Evolutionary conservation across 176 grass and related monocot species (phyloP), one percentile per base, ranked within the genome.

Genomic region (Hordeum marinum): DNA sequence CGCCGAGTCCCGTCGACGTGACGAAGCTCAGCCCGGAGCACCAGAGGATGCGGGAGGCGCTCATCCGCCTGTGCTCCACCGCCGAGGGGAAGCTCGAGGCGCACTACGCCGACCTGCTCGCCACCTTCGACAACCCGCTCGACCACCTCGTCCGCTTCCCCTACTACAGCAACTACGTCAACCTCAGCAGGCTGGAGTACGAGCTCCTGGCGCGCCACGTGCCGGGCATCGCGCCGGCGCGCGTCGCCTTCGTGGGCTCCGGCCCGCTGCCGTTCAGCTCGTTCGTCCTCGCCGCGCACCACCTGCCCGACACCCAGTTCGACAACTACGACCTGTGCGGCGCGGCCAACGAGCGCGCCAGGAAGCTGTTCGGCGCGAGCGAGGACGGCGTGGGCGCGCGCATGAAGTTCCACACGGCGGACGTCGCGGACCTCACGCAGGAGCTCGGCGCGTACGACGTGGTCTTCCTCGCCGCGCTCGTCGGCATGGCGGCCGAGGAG

Each of bases 151-250:
- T 4, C 29, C 83, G 87, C 48, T 98, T 98, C 63, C 95, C 95
- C 0, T 98, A 95, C 85, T 93, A 88, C 52, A 87, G 37, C 72
- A 98, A 98, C 82, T 98, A 98, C 72, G 36, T 98, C 68, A 87
- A 92, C 67, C 89, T 98, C 15, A 94, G 93, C 85, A 84, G 78
- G 32, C 64, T 95, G 8, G 96, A 98, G 91, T 85, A 90, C 82
- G 83, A 89, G 3, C 84, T 98, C 23, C 67, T 98, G 21, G 59
- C 84, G 0, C 64, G 84, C 26, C 78, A 93, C 84, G 68, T 86
- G 26, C 76, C 71, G 0, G 87, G 74, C n/a, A 18, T 84, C 2
- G 81, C 75, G 1, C 80, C 91, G 0, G 31, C 66, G 1, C 79
- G 79, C 9, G 69, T 90, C 50, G 92, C 92, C 35, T 94, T 94